These are phyloP conservation scores for Alnus glutinosa DNA, from an alignment of 306 rosid genomes.

Conservation along the genomic window DNA sequence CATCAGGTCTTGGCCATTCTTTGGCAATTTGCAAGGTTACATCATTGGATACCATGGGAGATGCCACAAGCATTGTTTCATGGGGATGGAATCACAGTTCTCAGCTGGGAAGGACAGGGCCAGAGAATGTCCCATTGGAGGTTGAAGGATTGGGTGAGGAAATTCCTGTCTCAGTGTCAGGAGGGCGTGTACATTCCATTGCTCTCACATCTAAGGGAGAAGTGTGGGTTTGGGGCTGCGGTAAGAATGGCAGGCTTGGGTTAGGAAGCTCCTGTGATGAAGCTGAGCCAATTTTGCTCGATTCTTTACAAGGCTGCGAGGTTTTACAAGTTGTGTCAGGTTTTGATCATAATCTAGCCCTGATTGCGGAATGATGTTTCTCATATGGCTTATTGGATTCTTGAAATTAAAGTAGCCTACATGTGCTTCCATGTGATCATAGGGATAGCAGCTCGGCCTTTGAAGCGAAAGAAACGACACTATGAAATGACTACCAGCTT, in stretches of 20 bases:
- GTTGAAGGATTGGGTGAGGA: slow-evolving; percentile 63
- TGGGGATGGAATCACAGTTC: slow-evolving; percentile 92
- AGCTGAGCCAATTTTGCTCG: slow-evolving; percentile 62
- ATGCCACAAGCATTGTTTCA: slow-evolving; percentile 48
- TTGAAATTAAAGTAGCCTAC: not conserved
- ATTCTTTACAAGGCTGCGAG: slow-evolving; percentile 59
- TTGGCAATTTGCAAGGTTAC: slow-evolving; percentile 67
- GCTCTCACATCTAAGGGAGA: slow-evolving; percentile 69
- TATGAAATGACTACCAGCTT: not conserved
- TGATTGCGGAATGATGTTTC: slow-evolving; percentile 57
- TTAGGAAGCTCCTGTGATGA: slow-evolving; percentile 72
- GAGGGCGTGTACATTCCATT: slow-evolving; percentile 87
- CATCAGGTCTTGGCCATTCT: slow-evolving; percentile 92
- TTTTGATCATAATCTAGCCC: slow-evolving; percentile 78
- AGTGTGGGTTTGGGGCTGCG: slow-evolving; percentile 91
- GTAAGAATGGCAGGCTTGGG: slow-evolving; percentile 87
- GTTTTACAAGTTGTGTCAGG: slow-evolving; percentile 83
- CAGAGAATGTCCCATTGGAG: slow-evolving; percentile 45
- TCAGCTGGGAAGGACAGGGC: slow-evolving; percentile 85
- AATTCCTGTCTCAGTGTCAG: slow-evolving; percentile 63
- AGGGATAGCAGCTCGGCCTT: not conserved
- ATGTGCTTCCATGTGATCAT: not conserved
- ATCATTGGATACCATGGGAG: slow-evolving; percentile 37
- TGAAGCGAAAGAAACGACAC: not conserved
- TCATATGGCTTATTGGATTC: not conserved